Conservation (phyloP, 2,329 filamentous ascomycete species). For the Pseudocercospora musae region DNA sequence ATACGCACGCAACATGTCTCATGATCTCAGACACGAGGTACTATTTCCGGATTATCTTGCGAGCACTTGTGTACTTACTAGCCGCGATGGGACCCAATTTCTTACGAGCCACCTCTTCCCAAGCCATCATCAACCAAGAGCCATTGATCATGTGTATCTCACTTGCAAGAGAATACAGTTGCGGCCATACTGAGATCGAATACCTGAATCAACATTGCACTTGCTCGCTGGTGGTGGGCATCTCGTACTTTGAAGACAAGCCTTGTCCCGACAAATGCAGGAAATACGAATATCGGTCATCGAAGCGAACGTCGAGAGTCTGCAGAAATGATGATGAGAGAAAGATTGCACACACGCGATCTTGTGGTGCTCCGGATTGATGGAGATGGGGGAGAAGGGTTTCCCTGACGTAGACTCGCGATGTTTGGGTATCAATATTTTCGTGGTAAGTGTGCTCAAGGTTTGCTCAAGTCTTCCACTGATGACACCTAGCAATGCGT, state of each 20-base stretch:
- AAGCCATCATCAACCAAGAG: not conserved
- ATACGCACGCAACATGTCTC: not conserved
- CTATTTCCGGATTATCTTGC: not conserved
- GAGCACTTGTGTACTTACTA: not conserved
- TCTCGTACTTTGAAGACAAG: conserved; percentile 5
- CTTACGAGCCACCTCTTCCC: too few relatives aligned
- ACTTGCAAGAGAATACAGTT: conserved; percentile 12
- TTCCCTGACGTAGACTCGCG: not conserved
- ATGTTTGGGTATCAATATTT: not conserved
- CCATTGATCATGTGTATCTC: conserved; percentile 16
- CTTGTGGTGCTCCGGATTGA: not conserved
- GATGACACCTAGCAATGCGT: not conserved
- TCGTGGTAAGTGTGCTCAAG: not conserved
- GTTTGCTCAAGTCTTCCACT: not conserved
- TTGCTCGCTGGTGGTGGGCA: conserved; percentile 18
- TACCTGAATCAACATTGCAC: conserved; percentile 20
- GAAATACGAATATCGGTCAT: not conserved
- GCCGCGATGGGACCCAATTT: not conserved
- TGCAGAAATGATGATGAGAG: too few relatives aligned
- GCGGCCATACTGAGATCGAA: conserved; percentile 16
- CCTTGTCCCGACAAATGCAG: conserved; percentile 12
- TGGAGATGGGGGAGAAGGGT: too few relatives aligned
- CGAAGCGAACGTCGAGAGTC: not conserved
- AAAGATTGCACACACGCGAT: not conserved
- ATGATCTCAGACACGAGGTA: not conserved